phyloP scores from a whole-genome alignment of 768 basidiomycete species.

The Kwoniella sp. region DNA sequence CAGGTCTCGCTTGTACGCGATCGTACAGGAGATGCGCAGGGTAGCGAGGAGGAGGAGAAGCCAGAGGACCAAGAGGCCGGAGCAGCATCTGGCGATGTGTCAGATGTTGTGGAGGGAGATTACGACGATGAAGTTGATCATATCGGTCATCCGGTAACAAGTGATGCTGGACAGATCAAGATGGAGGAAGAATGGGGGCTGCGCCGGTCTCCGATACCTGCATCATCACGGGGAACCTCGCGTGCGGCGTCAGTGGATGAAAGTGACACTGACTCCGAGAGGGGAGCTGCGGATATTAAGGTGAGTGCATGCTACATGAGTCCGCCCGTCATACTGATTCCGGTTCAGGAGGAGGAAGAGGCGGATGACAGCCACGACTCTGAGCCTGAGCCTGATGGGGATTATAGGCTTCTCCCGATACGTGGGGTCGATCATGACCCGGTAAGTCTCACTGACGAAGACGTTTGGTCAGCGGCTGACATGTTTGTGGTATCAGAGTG shows the following conservation, averaged over 20 bases:
- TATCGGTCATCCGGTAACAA: constrained; percentile 15
- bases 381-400: constrained; percentile 3
- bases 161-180: constrained; percentile 12
- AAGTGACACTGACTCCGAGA: constrained; percentile 22
- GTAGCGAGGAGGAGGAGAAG: constrained; percentile 11
- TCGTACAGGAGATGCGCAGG: constrained; percentile 16
- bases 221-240: neutral
- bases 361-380: constrained; percentile 14
- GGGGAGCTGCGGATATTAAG: neutral
- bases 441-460: neutral
- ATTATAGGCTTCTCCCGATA: constrained; percentile 10
- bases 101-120: constrained; percentile 55
- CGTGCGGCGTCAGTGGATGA: constrained; percentile 13
- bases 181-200: constrained; percentile 37
- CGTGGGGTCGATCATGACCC: constrained; percentile 5
- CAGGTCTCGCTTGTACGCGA: constrained; percentile 23
- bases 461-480: neutral
- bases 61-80: constrained; percentile 27
- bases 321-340: neutral
- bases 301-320: neutral
- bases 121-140: constrained; percentile 56
- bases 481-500: constrained; percentile 6
- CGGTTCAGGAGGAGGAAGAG: constrained; percentile 15
- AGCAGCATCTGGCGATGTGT: too few relatives aligned
- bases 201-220: constrained; percentile 11